Evolutionary conservation across 768 basidiomycete genomes (phyloP).

Genomic region (Xanthoconium purpureum): DNA sequence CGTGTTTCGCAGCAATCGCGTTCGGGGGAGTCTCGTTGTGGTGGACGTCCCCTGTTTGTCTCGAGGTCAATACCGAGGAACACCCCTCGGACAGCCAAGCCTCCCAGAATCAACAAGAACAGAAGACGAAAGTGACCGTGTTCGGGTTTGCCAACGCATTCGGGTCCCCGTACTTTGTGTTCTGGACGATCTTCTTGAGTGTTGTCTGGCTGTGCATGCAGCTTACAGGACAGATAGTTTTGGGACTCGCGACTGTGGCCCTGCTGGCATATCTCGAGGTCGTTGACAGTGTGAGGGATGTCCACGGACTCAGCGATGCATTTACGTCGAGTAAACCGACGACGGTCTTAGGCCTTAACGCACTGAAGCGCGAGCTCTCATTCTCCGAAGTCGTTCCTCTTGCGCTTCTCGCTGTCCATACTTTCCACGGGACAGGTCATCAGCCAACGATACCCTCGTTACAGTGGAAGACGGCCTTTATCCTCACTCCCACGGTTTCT

Average conservation of each 20-base stretch:
- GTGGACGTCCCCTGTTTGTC: constrained; percentile 71
- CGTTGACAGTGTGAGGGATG: constrained; percentile 78
- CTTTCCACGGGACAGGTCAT: constrained; percentile 89
- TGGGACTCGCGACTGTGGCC: constrained; percentile 61
- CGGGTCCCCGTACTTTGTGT: constrained; percentile 83
- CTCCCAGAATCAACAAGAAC: constrained; percentile 22
- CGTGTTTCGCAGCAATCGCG: constrained; percentile 47
- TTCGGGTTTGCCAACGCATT: constrained; percentile 88
- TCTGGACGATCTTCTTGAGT: constrained; percentile 66
- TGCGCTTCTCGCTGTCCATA: constrained; percentile 69
- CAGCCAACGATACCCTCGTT: constrained; percentile 85
- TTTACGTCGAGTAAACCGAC: constrained; percentile 50
- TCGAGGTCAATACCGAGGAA: constrained; percentile 50
- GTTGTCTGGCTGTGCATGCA: constrained; percentile 58
- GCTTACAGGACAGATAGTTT: constrained; percentile 77
- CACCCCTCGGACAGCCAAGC: constrained; percentile 8
- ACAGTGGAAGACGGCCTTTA: constrained; percentile 94
- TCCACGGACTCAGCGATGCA: constrained; percentile 47
- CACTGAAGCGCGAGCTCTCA: constrained; percentile 35
- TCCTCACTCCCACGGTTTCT: constrained; percentile 63
- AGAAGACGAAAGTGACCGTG: constrained; percentile 50
- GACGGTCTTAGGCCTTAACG: constrained; percentile 34
- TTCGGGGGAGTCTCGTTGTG: constrained; percentile 61
- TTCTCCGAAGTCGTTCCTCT: constrained; percentile 74
- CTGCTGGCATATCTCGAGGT: constrained; percentile 78